phyloP scores from a whole-genome alignment of 1,284 basidiomycete species.

The Paramarasmius palmivorus region DNA sequence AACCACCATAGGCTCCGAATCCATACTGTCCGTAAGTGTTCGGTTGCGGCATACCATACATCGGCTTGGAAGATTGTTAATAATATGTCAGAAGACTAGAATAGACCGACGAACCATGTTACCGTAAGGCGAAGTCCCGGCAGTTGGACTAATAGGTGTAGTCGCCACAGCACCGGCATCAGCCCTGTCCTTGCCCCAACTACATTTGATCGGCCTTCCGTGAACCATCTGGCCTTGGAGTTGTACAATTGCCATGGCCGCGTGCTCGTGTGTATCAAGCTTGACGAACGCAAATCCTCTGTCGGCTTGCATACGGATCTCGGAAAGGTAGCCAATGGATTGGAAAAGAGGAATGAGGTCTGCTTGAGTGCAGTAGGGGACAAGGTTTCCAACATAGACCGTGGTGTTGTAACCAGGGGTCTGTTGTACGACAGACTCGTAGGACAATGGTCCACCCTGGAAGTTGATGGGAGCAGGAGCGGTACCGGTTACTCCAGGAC shows the following conservation, averaged over 20 bases:
- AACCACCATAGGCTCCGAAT: conserved; percentile 72
- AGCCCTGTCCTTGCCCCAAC: conserved; percentile 95
- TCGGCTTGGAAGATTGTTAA: conserved; percentile 47
- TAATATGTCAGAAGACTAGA: conserved; percentile 6
- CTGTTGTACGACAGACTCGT: conserved; percentile 86
- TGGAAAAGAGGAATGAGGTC: conserved; percentile 97
- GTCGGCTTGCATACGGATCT: conserved; percentile 98
- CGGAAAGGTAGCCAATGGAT: conserved; percentile 95
- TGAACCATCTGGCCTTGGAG: conserved; percentile 95
- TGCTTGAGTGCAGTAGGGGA: conserved; percentile 92
- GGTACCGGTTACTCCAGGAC: conserved; percentile 32
- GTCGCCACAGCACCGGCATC: conserved; percentile 60
- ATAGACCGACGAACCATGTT: conserved; percentile 57
- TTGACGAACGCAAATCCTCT: conserved; percentile 99
- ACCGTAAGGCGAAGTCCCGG: conserved; percentile 68
- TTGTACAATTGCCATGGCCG: conserved; percentile 95
- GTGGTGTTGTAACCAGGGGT: conserved; percentile 92
- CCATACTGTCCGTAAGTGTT: conserved; percentile 79
- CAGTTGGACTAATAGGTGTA: conserved; percentile 65
- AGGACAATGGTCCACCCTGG: conserved; percentile 82
- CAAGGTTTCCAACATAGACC: conserved; percentile 97
- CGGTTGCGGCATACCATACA: conserved; percentile 86
- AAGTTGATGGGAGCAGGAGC: conserved; percentile 86
- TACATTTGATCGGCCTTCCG: conserved; percentile 94
- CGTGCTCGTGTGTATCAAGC: conserved; percentile 96